Evolutionary conservation across 2,329 filamentous ascomycete genomes (phyloP).

Genomic region (Lecanicillium sp.): DNA sequence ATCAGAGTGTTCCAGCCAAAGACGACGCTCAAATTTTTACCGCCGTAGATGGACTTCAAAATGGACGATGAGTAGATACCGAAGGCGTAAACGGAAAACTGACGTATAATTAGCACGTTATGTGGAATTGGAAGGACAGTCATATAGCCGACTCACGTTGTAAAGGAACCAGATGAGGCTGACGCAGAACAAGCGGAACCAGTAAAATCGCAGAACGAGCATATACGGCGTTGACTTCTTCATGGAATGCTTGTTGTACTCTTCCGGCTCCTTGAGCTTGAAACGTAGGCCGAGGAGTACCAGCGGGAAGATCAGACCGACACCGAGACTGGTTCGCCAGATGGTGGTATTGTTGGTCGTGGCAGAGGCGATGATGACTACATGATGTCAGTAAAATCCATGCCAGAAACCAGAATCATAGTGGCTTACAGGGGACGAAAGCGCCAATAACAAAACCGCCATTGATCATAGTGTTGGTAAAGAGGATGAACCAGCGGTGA

Average conservation of each 20-base stretch:
- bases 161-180: slow-evolving; percentile 80
- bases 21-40: slow-evolving; percentile 58
- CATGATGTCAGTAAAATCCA: slow-evolving; percentile 6
- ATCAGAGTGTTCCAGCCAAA: slow-evolving; percentile 88
- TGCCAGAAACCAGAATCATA: no score
- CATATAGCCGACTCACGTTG: slow-evolving; percentile 38
- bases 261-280: slow-evolving; percentile 70
- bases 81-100: slow-evolving; percentile 78
- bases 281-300: slow-evolving; percentile 63
- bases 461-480: slow-evolving; percentile 84
- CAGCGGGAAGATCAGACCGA: slow-evolving; percentile 72
- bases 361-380: slow-evolving; percentile 46
- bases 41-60: slow-evolving; percentile 55
- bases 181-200: slow-evolving; percentile 62
- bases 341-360: slow-evolving; percentile 60
- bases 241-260: slow-evolving; percentile 67
- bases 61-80: slow-evolving; percentile 78
- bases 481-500: slow-evolving; percentile 88
- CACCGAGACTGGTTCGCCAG: slow-evolving; percentile 74
- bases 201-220: slow-evolving; percentile 59
- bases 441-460: slow-evolving; percentile 74
- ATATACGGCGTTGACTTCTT: slow-evolving; percentile 47
- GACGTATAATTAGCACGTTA: neutral
- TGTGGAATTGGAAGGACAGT: neutral
- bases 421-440: slow-evolving; percentile 54